phyloP scores from a whole-genome alignment of 2,329 filamentous ascomycete genomes.

The Aspergillus melleus region DNA sequence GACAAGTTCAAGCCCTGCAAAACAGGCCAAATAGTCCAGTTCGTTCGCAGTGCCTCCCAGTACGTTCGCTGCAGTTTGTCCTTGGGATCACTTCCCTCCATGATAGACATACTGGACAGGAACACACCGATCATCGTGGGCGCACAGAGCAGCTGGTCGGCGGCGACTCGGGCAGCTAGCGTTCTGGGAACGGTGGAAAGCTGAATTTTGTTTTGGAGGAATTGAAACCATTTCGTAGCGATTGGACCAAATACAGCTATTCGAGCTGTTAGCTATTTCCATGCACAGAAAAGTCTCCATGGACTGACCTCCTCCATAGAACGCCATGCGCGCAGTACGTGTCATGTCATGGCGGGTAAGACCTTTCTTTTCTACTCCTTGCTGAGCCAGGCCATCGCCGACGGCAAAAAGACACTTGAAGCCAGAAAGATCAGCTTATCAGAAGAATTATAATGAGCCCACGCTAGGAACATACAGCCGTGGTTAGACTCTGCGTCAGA shows the following conservation, averaged over 20 bases:
- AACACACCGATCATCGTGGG: slow-evolving; percentile 20
- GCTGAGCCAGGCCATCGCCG: slow-evolving; percentile 17
- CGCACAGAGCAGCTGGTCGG: slow-evolving; percentile 16
- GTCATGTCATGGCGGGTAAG: slow-evolving; percentile 12
- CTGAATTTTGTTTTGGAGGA: slow-evolving; percentile 12
- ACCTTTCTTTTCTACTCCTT: slow-evolving; percentile 14
- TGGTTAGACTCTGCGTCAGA: slow-evolving; percentile 18
- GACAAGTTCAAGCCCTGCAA: slow-evolving; percentile 15
- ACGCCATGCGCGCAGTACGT: slow-evolving; percentile 12
- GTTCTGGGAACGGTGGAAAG: slow-evolving; percentile 4
- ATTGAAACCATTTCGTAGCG: slow-evolving; percentile 20
- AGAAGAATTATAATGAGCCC: too few species aligned
- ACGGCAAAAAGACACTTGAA: slow-evolving; percentile 14
- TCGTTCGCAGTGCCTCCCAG: slow-evolving; percentile 16
- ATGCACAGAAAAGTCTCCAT: too few species aligned
- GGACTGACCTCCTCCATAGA: slow-evolving; percentile 17
- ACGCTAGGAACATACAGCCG: slow-evolving; percentile 7
- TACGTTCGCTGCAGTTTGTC: slow-evolving; percentile 16
- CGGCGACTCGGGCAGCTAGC: slow-evolving; percentile 11
- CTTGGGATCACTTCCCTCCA: slow-evolving; percentile 11
- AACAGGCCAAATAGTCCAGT: slow-evolving; percentile 18
- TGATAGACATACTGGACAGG: slow-evolving; percentile 16
- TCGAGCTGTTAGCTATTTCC: not conserved
- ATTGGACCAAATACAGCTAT: slow-evolving; percentile 16
- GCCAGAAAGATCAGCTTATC: not conserved